These are phyloP conservation scores for Penicillium nucicola DNA, from an alignment of 495 filamentous ascomycete genomes.

Conservation along the genomic window DNA sequence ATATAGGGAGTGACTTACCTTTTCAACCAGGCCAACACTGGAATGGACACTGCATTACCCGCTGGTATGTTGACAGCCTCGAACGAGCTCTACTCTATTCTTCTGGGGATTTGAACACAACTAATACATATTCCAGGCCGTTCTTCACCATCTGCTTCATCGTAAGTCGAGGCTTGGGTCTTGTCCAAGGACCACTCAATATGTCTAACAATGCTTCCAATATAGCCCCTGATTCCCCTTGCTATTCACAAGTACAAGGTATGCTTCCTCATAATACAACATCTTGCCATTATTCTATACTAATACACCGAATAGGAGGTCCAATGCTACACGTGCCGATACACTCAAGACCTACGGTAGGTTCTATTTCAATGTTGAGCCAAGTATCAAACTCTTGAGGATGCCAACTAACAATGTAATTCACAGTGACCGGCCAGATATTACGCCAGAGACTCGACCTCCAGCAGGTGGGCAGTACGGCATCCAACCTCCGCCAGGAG, in stretches of 20 bases:
- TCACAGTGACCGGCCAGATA: constrained; percentile 41
- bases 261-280: background rate
- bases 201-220: constrained; percentile 6
- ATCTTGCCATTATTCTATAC: background rate
- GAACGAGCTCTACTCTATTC: too few species aligned
- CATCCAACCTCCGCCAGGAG: constrained; percentile 29
- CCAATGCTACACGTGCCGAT: constrained; percentile 50
- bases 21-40: constrained; percentile 42
- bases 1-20: background rate
- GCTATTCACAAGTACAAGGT: constrained; percentile 51
- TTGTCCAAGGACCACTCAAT: background rate
- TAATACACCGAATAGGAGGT: constrained; percentile 42
- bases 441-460: constrained; percentile 41
- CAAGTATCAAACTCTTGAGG: background rate
- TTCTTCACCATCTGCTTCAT: constrained; percentile 56
- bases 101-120: background rate
- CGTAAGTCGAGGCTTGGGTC: constrained; percentile 28
- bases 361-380: background rate
- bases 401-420: constrained; percentile 1
- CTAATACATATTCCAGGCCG: constrained; percentile 34
- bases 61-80: constrained; percentile 39
- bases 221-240: constrained; percentile 48
- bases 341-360: constrained; percentile 51
- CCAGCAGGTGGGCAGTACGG: constrained; percentile 28
- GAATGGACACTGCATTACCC: constrained; percentile 48